Conservation (phyloP, 345 rosid genomes). For the Firmiana major region DNA sequence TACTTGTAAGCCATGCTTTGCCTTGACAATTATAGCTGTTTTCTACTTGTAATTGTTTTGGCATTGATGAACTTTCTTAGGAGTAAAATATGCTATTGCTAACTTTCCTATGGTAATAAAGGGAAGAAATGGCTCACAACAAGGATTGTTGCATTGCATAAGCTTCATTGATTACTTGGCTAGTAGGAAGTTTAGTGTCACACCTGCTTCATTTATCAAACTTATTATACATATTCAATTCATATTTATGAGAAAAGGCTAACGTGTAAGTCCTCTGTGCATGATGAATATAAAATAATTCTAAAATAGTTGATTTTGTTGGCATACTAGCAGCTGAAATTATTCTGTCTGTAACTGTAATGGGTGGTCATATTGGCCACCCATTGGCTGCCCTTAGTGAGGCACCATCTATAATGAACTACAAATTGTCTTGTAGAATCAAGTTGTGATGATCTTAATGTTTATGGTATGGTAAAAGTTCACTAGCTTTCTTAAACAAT, state of each 20-base stretch:
- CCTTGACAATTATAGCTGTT: neutral
- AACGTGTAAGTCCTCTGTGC: neutral
- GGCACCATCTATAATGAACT: neutral
- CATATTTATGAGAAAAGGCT: neutral
- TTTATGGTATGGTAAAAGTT: neutral
- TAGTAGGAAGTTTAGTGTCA: neutral
- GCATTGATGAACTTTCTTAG: neutral
- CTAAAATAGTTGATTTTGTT: neutral
- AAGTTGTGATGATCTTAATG: neutral
- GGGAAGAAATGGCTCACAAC: neutral
- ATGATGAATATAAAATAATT: neutral
- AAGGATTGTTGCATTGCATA: neutral
- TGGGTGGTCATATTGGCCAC: neutral
- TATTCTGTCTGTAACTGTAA: neutral
- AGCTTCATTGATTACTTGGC: neutral
- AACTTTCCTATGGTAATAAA: neutral
- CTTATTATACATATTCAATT: neutral
- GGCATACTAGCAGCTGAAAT: neutral
- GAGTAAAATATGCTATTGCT: neutral
- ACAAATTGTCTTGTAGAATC: neutral
- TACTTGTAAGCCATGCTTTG: conserved; percentile 60
- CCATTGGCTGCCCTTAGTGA: neutral
- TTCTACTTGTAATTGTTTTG: neutral
- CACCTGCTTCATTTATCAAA: neutral
- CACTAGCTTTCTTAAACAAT: neutral